phyloP scores from a whole-genome alignment of 1,139 yeast species.

The Taphrina populina region DNA sequence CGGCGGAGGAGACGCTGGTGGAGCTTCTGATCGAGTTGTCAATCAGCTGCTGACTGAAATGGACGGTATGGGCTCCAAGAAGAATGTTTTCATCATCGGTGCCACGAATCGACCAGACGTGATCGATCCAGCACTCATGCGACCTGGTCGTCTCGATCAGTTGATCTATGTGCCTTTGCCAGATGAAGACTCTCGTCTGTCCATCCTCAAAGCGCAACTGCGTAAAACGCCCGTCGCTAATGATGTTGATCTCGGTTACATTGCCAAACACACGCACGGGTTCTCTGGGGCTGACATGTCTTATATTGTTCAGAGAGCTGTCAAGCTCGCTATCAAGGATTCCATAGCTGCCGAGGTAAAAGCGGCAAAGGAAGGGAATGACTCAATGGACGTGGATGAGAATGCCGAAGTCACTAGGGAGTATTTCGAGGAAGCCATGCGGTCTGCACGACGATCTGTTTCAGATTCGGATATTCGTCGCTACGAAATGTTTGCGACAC shows the following conservation, averaged over 20 bases:
- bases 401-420: slow-evolving; percentile 92
- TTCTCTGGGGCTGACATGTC: slow-evolving; percentile 99
- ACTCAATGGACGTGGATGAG: slow-evolving; percentile 62
- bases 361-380: slow-evolving; percentile 53
- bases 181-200: slow-evolving; percentile 87
- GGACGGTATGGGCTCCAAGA: slow-evolving; percentile 99
- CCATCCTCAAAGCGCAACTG: slow-evolving; percentile 91
- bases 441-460: slow-evolving; percentile 96
- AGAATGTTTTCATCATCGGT: slow-evolving; percentile 97
- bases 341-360: slow-evolving; percentile 74
- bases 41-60: slow-evolving; percentile 96
- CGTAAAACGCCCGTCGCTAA: slow-evolving; percentile 99
- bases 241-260: slow-evolving; percentile 80
- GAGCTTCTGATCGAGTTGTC: slow-evolving; percentile 97
- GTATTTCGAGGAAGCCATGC: slow-evolving; percentile 98
- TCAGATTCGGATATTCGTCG: slow-evolving; percentile 97
- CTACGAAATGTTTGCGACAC: slow-evolving; percentile 97
- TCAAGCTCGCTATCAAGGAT: slow-evolving; percentile 97
- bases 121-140: slow-evolving; percentile 95
- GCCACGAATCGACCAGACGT: slow-evolving; percentile 96
- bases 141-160: slow-evolving; percentile 99
- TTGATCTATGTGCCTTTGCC: slow-evolving; percentile 98
- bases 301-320: slow-evolving; percentile 96
- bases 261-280: slow-evolving; percentile 90
- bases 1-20: slow-evolving; percentile 90